Evolutionary conservation across 176 grass and related monocot genomes (phyloP).

Genomic region (Guadua angustifolia): DNA sequence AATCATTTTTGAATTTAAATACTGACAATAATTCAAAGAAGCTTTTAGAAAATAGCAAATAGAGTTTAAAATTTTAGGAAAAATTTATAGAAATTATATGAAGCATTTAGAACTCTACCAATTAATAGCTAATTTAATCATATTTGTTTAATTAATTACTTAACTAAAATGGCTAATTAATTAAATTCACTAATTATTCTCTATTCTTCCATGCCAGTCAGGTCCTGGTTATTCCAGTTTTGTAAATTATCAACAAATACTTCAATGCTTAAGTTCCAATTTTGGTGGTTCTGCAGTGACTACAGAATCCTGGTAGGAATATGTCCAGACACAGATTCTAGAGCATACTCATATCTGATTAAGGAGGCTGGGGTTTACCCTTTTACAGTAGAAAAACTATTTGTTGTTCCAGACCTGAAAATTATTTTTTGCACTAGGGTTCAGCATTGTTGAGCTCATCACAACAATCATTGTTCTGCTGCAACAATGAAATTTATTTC

Average conservation of each 20-base stretch:
- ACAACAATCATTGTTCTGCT: not conserved
- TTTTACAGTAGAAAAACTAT: not conserved
- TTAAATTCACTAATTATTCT: too few relatives aligned
- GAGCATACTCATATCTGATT: conserved; percentile 1
- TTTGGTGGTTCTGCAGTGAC: not conserved
- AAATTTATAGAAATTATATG: too few relatives aligned
- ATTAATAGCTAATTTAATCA: too few relatives aligned
- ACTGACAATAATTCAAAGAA: too few relatives aligned
- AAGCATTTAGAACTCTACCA: too few relatives aligned
- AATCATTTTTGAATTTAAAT: too few relatives aligned
- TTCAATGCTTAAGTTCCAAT: not conserved
- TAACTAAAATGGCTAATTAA: too few relatives aligned
- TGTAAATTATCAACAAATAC: not conserved
- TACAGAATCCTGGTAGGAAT: conserved; percentile 18
- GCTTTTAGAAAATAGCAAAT: too few relatives aligned
- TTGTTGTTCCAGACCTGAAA: not conserved
- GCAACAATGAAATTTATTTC: not conserved
- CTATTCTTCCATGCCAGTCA: too few relatives aligned
- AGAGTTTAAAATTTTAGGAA: too few relatives aligned
- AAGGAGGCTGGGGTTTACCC: not conserved
- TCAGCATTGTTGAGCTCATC: not conserved
- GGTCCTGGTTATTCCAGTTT: not conserved
- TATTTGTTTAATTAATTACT: too few relatives aligned
- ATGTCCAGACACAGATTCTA: conserved; percentile 7
- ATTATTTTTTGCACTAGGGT: not conserved